These are phyloP conservation scores for Ophiostoma populinum DNA, from an alignment of 2,329 filamentous ascomycete species.

Conservation along the genomic window DNA sequence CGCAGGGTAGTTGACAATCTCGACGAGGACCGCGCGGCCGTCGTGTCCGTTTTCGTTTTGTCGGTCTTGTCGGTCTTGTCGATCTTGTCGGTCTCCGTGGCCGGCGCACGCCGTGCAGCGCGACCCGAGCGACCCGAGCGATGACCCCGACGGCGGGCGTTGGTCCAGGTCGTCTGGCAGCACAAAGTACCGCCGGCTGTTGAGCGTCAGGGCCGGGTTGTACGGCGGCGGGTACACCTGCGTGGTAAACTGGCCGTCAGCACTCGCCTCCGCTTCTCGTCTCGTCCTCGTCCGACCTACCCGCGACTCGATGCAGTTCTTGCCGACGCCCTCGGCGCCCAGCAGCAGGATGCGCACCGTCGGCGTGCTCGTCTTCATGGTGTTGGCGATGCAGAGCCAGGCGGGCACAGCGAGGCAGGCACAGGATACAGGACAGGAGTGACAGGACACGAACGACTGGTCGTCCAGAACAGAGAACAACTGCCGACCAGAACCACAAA, in stretches of 20 bases:
- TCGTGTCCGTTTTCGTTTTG: too few species aligned
- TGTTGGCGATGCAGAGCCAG: neutral
- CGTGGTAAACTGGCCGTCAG: conserved; percentile 14
- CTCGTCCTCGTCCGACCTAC: too few species aligned
- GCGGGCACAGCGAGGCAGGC: neutral
- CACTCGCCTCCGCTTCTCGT: too few species aligned
- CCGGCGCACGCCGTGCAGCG: neutral
- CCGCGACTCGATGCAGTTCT: conserved; percentile 17
- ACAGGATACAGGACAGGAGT: too few species aligned
- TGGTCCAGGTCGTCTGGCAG: conserved; percentile 7
- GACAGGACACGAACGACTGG: too few species aligned
- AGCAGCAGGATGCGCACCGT: conserved; percentile 16
- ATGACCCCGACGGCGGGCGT: too few species aligned
- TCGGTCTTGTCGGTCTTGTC: too few species aligned
- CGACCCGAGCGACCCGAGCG: too few species aligned
- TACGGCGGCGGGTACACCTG: conserved; percentile 16
- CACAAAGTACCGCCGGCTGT: conserved; percentile 15
- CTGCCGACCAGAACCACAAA: too few species aligned
- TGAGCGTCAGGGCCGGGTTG: conserved; percentile 16
- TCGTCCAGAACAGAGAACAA: too few species aligned
- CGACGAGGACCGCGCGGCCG: too few species aligned
- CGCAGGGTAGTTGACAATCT: conserved; percentile 16
- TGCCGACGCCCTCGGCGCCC: conserved; percentile 15
- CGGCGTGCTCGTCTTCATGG: conserved; percentile 11
- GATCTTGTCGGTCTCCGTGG: neutral